Base-by-base conservation (phyloP, 768 basidiomycete genomes). In the Boletus rubropictus region DNA sequence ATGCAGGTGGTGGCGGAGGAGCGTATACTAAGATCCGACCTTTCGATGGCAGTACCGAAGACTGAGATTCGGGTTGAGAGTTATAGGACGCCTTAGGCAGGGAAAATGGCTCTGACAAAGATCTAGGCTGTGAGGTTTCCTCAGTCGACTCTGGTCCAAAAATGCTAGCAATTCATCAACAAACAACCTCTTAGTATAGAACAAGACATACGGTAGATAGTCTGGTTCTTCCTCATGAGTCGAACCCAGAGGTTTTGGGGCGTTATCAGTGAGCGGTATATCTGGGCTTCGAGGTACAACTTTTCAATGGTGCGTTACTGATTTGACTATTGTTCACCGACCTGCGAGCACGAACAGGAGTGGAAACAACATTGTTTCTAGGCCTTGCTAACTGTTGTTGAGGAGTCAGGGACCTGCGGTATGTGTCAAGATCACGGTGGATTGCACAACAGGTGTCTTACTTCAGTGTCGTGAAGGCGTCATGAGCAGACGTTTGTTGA, bases 1-100 rank as follows among this genome's bases (percentile, higher is more conserved):
- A 67, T 5, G 69, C 39, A 6, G 77, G 66, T 3, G 86, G 87
- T 0, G 85, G 79, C 9, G 60, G 45, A n/a, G 51, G 47, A 1
- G 63, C 62, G 49, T 84, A 89, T 28, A 65, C 57, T 57, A 78
- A 80, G 27, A 42, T 22, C 11, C 46, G 52, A 33, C 52, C 39
- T 8, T 24, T 42, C 4, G 27, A 43, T 9, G 45, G 24, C 2
- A 10, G 24, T n/a, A 31, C 17, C 4, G 43, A 39, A n/a, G 53
- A 42, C 17, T 49, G 55, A 18, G 55, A 41, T 11, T 11, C 32
- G 1, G 22, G 6, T 31, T 40, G 48, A 15, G 49, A 54, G 24
- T 44, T 44, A 43, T 56, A 56, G 2, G 58, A 64, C 8, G 62
- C 62, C 18, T n/a, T 52, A 22, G 44, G 57, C 2, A 24, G 31